Percentiles rank a stretch among this genome's conserved stretches.
These are phyloP conservation scores for Leptodontidium sp. DNA, from an alignment of 2,329 filamentous ascomycete species.

Conservation along the genomic window DNA sequence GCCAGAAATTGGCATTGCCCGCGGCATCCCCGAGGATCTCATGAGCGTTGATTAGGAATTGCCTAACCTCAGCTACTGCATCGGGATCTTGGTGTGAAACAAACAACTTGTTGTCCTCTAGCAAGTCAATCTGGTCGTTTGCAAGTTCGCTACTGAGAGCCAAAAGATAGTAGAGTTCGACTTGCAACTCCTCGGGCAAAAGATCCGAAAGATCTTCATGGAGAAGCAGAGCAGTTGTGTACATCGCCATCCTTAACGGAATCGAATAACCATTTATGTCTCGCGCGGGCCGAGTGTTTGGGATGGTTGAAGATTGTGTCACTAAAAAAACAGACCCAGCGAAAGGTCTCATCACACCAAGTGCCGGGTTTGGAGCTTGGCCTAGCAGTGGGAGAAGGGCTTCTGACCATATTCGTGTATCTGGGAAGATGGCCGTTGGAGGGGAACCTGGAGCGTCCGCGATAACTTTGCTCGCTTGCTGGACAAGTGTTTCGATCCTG, in stretches of 20 bases:
- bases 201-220: constrained; percentile 48
- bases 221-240: constrained; percentile 62
- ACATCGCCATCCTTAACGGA: constrained; percentile 78
- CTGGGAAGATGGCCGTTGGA: constrained; percentile 64
- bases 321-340: constrained; percentile 75
- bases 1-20: constrained; percentile 56
- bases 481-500: constrained; percentile 62
- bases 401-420: constrained; percentile 68
- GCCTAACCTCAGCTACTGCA: constrained; percentile 36
- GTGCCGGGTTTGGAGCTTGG: constrained; percentile 62
- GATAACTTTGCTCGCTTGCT: constrained; percentile 54
- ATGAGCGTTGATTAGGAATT: constrained; percentile 32
- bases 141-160: constrained; percentile 60
- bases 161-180: constrained; percentile 61
- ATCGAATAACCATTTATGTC: constrained; percentile 77
- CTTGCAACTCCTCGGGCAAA: constrained; percentile 53
- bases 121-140: constrained; percentile 59
- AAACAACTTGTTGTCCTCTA: constrained; percentile 58
- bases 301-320: constrained; percentile 42
- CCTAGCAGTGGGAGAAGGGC: constrained; percentile 66
- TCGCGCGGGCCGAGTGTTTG: constrained; percentile 47
- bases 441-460: constrained; percentile 46
- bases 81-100: constrained; percentile 49
- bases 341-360: constrained; percentile 78
- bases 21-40: constrained; percentile 33